Conservation (phyloP, 202 grass and related monocot genomes). For the Carex arenaria region DNA sequence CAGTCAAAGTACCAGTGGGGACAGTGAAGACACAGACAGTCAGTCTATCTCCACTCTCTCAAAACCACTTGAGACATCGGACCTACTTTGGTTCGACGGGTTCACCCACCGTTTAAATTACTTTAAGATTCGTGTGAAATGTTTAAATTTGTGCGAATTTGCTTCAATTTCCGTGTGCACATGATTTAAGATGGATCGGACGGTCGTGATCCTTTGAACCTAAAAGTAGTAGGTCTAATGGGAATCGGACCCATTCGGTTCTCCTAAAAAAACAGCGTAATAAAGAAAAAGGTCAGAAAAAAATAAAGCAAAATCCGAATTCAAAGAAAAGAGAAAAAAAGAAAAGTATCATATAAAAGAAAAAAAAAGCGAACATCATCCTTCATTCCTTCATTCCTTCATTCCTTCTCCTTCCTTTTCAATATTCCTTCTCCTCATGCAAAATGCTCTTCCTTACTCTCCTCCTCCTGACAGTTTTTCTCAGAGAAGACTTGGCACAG, state of each 20-base stretch:
- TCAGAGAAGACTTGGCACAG: not conserved
- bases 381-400: slow-evolving; percentile 17
- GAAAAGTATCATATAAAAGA: not conserved
- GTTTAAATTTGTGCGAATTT: too few species aligned
- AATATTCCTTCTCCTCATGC: slow-evolving; percentile 16
- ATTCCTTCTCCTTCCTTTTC: not conserved
- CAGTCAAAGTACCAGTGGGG: slow-evolving; percentile 6
- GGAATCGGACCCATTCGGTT: too few species aligned
- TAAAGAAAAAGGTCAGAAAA: slow-evolving; percentile 5
- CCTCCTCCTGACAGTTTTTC: not conserved
- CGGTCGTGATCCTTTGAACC: too few species aligned
- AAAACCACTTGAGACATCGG: too few species aligned
- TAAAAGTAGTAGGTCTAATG: too few species aligned
- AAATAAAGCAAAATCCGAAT: slow-evolving; percentile 23
- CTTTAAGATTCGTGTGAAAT: too few species aligned
- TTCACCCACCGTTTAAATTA: too few species aligned
- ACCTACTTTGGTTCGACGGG: too few species aligned
- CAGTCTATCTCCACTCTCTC: not conserved
- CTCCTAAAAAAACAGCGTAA: slow-evolving; percentile 15
- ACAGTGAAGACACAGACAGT: not conserved
- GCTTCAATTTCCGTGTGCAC: too few species aligned
- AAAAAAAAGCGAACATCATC: slow-evolving; percentile 30
- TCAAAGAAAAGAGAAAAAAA: slow-evolving; percentile 2
- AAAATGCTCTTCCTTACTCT: slow-evolving; percentile 6
- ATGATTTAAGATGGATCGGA: too few species aligned